phyloP scores from a whole-genome alignment of 345 rosid genomes.

The Populus tremula region DNA sequence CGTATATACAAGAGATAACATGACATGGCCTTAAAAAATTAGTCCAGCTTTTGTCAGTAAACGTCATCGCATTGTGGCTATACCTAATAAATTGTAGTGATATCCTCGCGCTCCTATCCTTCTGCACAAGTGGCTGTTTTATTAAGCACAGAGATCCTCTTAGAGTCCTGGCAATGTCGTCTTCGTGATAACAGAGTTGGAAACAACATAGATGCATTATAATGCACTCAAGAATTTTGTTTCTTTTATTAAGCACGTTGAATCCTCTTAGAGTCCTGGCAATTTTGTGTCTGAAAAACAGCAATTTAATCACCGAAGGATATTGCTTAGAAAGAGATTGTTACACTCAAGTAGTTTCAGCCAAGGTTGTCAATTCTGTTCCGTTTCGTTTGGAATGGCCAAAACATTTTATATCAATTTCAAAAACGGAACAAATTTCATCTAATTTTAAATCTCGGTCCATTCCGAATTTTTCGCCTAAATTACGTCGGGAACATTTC shows the following conservation, averaged over 20 bases:
- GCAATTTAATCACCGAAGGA: not conserved
- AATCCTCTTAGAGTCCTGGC: no score
- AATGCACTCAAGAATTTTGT: not conserved
- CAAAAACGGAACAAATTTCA: no score
- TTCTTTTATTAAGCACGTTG: not conserved
- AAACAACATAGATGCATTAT: not conserved
- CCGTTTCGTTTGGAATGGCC: no score
- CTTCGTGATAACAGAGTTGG: not conserved
- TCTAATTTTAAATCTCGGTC: no score
- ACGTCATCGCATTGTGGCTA: not conserved
- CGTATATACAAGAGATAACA: not conserved
- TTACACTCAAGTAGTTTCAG: no score
- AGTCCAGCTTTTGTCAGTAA: not conserved
- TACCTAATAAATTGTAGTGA: not conserved
- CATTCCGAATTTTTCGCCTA: no score
- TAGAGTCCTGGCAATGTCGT: not conserved
- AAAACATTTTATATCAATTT: no score
- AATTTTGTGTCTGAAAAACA: not conserved
- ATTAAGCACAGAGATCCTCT: not conserved
- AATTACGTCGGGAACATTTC: no score
- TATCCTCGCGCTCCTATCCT: not conserved
- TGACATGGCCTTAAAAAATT: not conserved
- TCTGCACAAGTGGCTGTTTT: not conserved
- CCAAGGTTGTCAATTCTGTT: no score
- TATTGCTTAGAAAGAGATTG: not conserved